Evolutionary conservation across 768 basidiomycete species (phyloP).

Genomic region (Leccinellum rugosiceps): DNA sequence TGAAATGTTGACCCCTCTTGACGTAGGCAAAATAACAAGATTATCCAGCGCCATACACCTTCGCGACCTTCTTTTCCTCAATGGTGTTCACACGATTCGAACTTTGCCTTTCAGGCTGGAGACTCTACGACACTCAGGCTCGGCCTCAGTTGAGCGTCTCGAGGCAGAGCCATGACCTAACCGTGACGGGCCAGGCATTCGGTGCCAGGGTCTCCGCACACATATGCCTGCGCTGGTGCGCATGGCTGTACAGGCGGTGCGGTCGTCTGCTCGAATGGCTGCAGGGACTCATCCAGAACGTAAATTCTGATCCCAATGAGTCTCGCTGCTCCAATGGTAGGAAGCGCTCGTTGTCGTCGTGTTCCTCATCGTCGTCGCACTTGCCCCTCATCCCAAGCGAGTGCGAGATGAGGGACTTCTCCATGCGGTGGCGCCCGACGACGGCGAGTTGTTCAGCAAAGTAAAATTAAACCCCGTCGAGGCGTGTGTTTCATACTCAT

Average conservation of each 20-base stretch:
- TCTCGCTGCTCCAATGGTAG: neutral
- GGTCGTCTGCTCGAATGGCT: conserved; percentile 5
- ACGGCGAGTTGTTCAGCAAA: neutral
- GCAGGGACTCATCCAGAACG: neutral
- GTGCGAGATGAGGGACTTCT: conserved; percentile 3
- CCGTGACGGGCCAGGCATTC: conserved; percentile 25
- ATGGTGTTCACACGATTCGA: conserved; percentile 28
- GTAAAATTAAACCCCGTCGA: neutral
- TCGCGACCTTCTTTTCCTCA: neutral
- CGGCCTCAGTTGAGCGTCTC: conserved; percentile 21
- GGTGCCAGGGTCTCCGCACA: conserved; percentile 21
- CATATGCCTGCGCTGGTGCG: conserved; percentile 23
- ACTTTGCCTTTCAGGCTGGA: conserved; percentile 20
- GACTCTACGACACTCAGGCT: conserved; percentile 17
- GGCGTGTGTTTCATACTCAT: neutral
- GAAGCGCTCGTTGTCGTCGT: neutral
- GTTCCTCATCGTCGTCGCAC: neutral
- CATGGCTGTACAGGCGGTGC: conserved; percentile 19
- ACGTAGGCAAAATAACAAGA: neutral
- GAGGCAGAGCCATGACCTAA: conserved; percentile 21
- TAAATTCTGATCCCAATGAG: neutral
- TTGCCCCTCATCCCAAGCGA: neutral
- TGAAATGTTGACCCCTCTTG: conserved; percentile 1
- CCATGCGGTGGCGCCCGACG: conserved; percentile 1
- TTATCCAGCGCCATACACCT: neutral